Base-by-base conservation (phyloP, 257 asterid genomes). In the Capsicum rhomboideum region DNA sequence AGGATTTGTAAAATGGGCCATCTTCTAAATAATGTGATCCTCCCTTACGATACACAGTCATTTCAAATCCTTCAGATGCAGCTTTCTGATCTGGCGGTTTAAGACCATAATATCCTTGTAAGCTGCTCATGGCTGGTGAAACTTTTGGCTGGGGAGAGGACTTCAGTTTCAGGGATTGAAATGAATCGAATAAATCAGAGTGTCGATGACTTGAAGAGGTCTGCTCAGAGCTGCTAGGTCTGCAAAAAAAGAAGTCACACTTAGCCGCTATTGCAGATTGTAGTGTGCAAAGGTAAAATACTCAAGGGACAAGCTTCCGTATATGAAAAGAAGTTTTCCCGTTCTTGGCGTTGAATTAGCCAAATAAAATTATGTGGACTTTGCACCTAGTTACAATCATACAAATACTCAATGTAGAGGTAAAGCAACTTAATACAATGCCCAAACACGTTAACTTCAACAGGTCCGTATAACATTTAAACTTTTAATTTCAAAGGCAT, bases 161-260 rank as follows among this genome's bases (percentile, higher is more conserved):
- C 80, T 88, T 90, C 87, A 92, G 77, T 90, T 89, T 93, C 84
- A 94, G 86, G 14, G 99, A 95, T 71, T 88, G 95, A 84, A 95
- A 92, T 20, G 97, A 87, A 87, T 94, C 97, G 6, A 90, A 94
- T 49, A 95, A 23, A 87, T 94, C 96, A 74, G 99, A 91, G 82
- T 91, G 89, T 78, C 98, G 86, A 52, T 88, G 93, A 58, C 61
- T 82, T 58, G 90, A 82, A 55, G 85, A 84, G 72, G 89, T 84
- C 87, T 87, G 88, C 81, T 88, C 93, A 34, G 90, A 86, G 90
- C 90, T 88, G 84, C 84, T 88, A 82, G 94, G 90, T 87, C 99
- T 94, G 98, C 88, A 86, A 80, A 68, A 28, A 64, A 46, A 88
- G 42, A 84, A 79, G 85, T 23, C 86, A 63, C 67, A 42, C 82